A percentile compares a stretch with the other conserved stretches of the same genome.
phyloP scores from a whole-genome alignment of 257 asterid genomes.

The Solanum corneliomulleri region DNA sequence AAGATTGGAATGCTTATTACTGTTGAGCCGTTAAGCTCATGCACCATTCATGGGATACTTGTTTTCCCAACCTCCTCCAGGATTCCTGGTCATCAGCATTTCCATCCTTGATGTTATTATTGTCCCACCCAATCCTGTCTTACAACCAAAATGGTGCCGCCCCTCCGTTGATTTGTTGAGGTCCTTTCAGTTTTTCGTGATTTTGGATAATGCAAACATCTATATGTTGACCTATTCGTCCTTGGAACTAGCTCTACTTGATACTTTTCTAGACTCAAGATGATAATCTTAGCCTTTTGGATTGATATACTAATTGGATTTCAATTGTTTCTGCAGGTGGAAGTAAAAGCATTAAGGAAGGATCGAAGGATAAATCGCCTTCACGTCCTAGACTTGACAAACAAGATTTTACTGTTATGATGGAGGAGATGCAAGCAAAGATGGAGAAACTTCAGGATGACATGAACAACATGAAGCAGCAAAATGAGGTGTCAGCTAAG shows the following conservation, averaged over 20 bases:
- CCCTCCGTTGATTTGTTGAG: neutral
- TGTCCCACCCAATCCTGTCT: neutral
- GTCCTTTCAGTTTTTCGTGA: neutral
- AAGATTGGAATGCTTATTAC: neutral
- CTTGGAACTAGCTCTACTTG: neutral
- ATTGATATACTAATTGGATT: neutral
- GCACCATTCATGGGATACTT: neutral
- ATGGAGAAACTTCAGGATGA: conserved; percentile 47
- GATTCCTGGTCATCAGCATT: neutral
- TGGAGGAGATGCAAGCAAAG: conserved; percentile 56
- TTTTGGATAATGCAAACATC: neutral
- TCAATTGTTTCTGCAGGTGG: conserved; percentile 25
- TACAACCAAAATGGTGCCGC: neutral
- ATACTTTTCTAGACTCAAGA: neutral
- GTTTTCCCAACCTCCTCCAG: neutral
- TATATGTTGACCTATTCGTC: neutral
- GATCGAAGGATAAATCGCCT: conserved; percentile 18
- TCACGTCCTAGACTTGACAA: conserved; percentile 18
- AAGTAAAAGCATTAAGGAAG: conserved; percentile 24
- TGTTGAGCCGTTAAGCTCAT: neutral
- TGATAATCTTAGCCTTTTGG: neutral
- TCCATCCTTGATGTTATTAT: neutral
- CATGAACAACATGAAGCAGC: conserved; percentile 18
- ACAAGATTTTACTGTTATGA: conserved; percentile 16
- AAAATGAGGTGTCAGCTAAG: conserved; percentile 8